Evolutionary conservation across 768 basidiomycete species (phyloP).

Genomic region (Calocybe cyanea): DNA sequence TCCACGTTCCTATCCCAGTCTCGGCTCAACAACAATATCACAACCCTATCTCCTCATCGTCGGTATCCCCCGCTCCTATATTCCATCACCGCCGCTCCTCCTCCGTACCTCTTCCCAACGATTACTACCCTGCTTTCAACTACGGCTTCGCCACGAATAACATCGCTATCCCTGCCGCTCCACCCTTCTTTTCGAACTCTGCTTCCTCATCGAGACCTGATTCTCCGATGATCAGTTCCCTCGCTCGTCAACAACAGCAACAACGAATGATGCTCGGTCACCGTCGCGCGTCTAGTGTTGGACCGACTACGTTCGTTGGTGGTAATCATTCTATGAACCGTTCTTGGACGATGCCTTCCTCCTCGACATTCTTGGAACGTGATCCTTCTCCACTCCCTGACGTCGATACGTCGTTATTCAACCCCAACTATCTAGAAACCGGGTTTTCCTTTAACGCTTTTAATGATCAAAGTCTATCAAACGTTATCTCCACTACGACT

Average conservation of each 20-base stretch:
- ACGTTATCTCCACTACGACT: too few species aligned
- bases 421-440: conserved; percentile 27
- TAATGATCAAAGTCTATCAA: conserved; percentile 7
- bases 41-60: too few species aligned
- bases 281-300: conserved; percentile 48
- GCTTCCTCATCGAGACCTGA: conserved; percentile 36
- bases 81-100: conserved; percentile 54
- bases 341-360: conserved; percentile 29
- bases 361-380: conserved; percentile 27
- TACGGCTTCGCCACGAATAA: too few species aligned
- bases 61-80: conserved; percentile 13
- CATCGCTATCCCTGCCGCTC: conserved; percentile 41
- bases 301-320: conserved; percentile 31
- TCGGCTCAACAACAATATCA: too few species aligned
- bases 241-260: conserved; percentile 37
- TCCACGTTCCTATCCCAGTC: too few species aligned
- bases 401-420: conserved; percentile 44
- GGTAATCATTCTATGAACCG: conserved; percentile 29
- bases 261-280: conserved; percentile 38
- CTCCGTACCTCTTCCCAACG: conserved; percentile 57
- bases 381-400: conserved; percentile 50
- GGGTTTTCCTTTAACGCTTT: conserved; percentile 3
- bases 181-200: conserved; percentile 33
- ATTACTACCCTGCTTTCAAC: conserved; percentile 21
- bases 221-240: conserved; percentile 37